A percentile compares a stretch with the other conserved stretches of the same genome.
Evolutionary conservation across 768 basidiomycete species (phyloP).

Genomic region (Russula sp.): DNA sequence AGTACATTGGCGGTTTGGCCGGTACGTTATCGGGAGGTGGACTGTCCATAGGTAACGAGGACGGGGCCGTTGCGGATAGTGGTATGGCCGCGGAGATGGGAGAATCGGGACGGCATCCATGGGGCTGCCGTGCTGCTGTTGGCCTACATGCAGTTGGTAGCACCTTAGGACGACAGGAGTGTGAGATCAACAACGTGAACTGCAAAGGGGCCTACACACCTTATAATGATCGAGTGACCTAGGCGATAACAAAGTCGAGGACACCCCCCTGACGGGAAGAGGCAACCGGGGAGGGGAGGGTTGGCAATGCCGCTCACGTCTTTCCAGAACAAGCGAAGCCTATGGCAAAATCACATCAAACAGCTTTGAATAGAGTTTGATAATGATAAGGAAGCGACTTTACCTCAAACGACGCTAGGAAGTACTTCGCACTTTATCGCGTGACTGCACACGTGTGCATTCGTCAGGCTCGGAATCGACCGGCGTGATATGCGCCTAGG

Average conservation of each 20-base stretch:
- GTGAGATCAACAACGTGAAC: background rate
- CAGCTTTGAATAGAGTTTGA: too few species aligned
- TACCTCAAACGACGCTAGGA: too few species aligned
- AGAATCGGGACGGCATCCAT: too few species aligned
- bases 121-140: too few species aligned
- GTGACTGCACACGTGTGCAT: constrained; percentile 1
- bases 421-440: background rate
- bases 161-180: background rate
- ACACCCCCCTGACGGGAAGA: background rate
- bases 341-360: too few species aligned
- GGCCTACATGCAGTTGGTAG: background rate
- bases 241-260: background rate
- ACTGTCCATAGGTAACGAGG: background rate
- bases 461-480: background rate
- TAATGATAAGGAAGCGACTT: too few species aligned
- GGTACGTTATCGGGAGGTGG: background rate
- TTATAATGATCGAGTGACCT: background rate
- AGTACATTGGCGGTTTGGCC: background rate
- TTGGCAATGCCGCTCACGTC: background rate
- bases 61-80: background rate
- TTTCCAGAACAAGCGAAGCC: background rate
- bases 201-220: background rate
- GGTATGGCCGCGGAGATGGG: background rate
- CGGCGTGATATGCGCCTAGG: background rate
- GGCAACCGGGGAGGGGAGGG: background rate